Base-by-base conservation (phyloP, 2,329 filamentous ascomycete species). In the Colletotrichum sp. region DNA sequence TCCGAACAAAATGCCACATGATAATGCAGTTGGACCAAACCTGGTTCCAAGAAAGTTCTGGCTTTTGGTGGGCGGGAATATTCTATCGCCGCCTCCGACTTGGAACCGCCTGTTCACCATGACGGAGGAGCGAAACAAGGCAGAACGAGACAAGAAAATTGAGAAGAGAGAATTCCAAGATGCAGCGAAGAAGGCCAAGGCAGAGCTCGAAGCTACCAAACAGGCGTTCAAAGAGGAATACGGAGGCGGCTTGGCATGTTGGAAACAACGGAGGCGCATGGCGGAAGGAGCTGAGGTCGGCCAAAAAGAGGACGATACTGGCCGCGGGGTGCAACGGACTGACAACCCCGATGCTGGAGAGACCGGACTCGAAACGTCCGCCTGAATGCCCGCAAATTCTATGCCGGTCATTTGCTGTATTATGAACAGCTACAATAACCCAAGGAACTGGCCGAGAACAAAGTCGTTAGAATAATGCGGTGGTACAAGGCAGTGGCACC, bases 51-150 rank as follows among this genome's bases (percentile, higher is more conserved):
- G 15, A 65, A 9, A 36, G 15, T 64, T 72, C 26, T 75, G 73
- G 73, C 7, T 73, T 15, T 32, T 73, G 57, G 64, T 75, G 18
- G 73, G 73, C 13, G 73, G 73, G 5, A 73, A 73, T 30, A 68
- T 52, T 8, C 63, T 75, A 13, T 58, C 70, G 15, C 26, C 57
- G 18, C 64, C 64, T 10, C 73, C 73, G 7, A 68, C 57, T 32
- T 75, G 73, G 73, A 28, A 73, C 18, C 70, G 58, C 32, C 48
- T 75, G 9, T 18, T 73, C 2, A 34, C 28, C 15, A 73, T 60
- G 64, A 26, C 64, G 8, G 21, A 24, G 16, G 28, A 65, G 34
- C 69, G 70, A 26, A 68, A 65, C 21, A 48, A 65, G 65, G 38
- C 48, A 64, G 10, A 32, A 18, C 73, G 28, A 8, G 48, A 64